A percentile compares a stretch with the other conserved stretches of the same genome.
These are phyloP conservation scores for Amphicarpaea edgeworthii DNA, from an alignment of 306 rosid genomes.

Conservation along the genomic window DNA sequence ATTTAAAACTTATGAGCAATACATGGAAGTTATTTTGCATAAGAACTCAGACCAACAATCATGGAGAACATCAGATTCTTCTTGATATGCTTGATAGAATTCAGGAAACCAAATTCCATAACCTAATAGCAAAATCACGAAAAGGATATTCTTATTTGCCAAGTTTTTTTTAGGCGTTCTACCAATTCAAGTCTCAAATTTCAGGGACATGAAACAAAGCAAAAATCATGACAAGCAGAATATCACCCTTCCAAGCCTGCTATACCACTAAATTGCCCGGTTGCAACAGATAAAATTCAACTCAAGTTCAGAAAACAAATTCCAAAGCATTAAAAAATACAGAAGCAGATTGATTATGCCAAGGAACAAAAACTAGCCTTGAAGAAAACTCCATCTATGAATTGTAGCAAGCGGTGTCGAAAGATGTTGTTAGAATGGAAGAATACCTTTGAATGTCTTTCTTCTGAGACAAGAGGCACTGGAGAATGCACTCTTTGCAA, in stretches of 20 bases:
- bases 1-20: slow-evolving; percentile 19
- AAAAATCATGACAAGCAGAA: too few relatives aligned
- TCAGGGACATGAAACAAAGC: background rate
- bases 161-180: background rate
- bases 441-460: slow-evolving; percentile 94
- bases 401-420: too few relatives aligned
- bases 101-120: too few relatives aligned
- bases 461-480: slow-evolving; percentile 91
- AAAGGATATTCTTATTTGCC: slow-evolving; percentile 1
- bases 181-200: slow-evolving; percentile 4
- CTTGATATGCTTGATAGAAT: background rate
- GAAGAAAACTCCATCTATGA: too few relatives aligned
- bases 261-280: too few relatives aligned
- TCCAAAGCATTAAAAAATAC: too few relatives aligned
- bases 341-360: too few relatives aligned
- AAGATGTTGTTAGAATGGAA: background rate
- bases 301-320: too few relatives aligned
- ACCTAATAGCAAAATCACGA: too few relatives aligned
- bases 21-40: slow-evolving; percentile 15
- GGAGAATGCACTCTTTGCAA: slow-evolving; percentile 91
- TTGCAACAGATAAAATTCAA: too few relatives aligned
- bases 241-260: too few relatives aligned
- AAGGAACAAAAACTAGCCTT: too few relatives aligned
- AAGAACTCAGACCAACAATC: slow-evolving; percentile 35
- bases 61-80: background rate